These are phyloP conservation scores for Verbascum thapsus DNA, from an alignment of 257 asterid species.

Conservation along the genomic window DNA sequence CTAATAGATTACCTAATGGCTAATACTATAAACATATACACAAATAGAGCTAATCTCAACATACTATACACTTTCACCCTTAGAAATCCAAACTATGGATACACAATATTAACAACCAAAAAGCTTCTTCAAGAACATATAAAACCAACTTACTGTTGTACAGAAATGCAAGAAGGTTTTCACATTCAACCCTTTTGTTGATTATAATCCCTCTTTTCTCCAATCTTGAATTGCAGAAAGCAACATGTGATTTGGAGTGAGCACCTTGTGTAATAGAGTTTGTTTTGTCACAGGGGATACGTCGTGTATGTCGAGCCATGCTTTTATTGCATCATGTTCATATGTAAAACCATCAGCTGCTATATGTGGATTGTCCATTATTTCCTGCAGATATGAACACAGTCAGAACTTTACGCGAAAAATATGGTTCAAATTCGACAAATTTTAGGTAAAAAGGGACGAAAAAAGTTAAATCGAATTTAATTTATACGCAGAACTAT, in stretches of 20 bases:
- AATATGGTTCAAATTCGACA: too few relatives aligned
- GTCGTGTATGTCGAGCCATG: conserved; percentile 61
- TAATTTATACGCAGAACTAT: too few relatives aligned
- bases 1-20: not conserved
- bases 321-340: conserved; percentile 67
- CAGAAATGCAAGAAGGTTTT: not conserved
- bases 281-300: conserved; percentile 77
- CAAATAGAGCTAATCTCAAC: not conserved
- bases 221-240: conserved; percentile 75
- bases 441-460: too few relatives aligned
- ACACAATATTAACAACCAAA: conserved; percentile 6
- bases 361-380: conserved; percentile 79
- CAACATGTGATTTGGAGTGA: conserved; percentile 68
- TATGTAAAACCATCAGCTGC: conserved; percentile 93
- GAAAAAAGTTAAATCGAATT: not conserved
- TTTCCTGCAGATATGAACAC: conserved; percentile 57
- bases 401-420: not conserved
- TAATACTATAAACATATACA: not conserved
- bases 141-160: not conserved
- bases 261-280: conserved; percentile 48
- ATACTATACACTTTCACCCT: not conserved
- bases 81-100: not conserved
- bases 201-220: conserved; percentile 39
- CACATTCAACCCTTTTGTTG: conserved; percentile 4
- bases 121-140: not conserved